These are phyloP conservation scores for Achlya hypogyna DNA, from an alignment of 352 stramenopile species.

Conservation along the genomic window DNA sequence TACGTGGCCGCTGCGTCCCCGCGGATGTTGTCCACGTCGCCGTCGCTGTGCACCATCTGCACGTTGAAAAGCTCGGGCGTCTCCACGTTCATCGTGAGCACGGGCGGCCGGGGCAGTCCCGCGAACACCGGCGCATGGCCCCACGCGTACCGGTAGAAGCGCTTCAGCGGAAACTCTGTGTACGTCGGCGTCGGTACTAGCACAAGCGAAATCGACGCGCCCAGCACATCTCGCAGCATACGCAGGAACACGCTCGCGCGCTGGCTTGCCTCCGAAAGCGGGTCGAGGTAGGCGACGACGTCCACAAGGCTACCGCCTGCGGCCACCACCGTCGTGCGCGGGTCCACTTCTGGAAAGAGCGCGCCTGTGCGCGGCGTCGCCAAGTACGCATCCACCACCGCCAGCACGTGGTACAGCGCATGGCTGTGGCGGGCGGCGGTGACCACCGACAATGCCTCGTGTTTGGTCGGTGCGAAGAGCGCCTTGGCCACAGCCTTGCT, in stretches of 20 bases:
- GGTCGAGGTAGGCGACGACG: slow-evolving; percentile 83
- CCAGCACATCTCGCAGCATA: slow-evolving; percentile 65
- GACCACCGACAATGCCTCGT: slow-evolving; percentile 29
- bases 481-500: slow-evolving; percentile 58
- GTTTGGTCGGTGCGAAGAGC: slow-evolving; percentile 49
- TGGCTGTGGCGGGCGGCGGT: slow-evolving; percentile 58
- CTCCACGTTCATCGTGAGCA: slow-evolving; percentile 90
- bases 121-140: slow-evolving; percentile 55
- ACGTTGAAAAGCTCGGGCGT: slow-evolving; percentile 91
- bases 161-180: slow-evolving; percentile 82
- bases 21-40: slow-evolving; percentile 90
- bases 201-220: slow-evolving; percentile 59
- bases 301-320: slow-evolving; percentile 41
- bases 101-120: slow-evolving; percentile 70
- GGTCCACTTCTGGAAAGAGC: slow-evolving; percentile 26
- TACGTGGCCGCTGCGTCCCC: slow-evolving; percentile 74
- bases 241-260: slow-evolving; percentile 79
- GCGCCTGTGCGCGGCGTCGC: slow-evolving; percentile 33
- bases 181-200: slow-evolving; percentile 59
- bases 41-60: slow-evolving; percentile 48
- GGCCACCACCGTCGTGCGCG: slow-evolving; percentile 28
- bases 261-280: slow-evolving; percentile 83
- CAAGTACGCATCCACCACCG: slow-evolving; percentile 67
- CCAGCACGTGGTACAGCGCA: slow-evolving; percentile 63
- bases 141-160: slow-evolving; percentile 90